Evolutionary conservation across 1,284 basidiomycete species (phyloP), one percentile per base, ranked within the genome.

Genomic region (Neonothopanus nambi): DNA sequence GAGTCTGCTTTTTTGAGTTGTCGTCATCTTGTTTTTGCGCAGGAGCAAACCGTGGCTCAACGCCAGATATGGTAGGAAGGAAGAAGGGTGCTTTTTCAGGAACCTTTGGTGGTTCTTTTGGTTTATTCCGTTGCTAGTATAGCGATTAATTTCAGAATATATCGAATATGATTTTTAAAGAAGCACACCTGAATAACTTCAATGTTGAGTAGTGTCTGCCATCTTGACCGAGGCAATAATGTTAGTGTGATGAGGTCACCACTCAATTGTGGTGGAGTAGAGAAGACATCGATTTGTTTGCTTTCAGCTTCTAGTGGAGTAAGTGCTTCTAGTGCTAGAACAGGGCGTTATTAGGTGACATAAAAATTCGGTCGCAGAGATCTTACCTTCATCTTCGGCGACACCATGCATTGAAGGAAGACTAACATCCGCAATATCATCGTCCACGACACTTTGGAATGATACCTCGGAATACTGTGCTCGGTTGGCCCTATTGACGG

Each of bases 81-180:
- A 99, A 99, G 79, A 99, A 99, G 0, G 97, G 97, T 1, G 95
- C 96, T 57, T 91, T 83, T 71, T 98, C 95, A 3, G 94, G 93
- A 36, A 89, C 91, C 72, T 98, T 98, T 3, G 94, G 94, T 0
- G 94, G 82, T 61, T 98, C 95, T 70, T 91, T 95, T 7, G 97
- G 95, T 77, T 96, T 97, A 70, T 99, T 98, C 44, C 95, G 87
- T 80, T 90, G 88, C 87, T 94, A 60, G 5, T 38, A 20, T 30
- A 43, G 6, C 43, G 36, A 21, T 56, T 58, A 45, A 33, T 3
- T 9, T 33, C 9, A 33, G 30, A 48, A 26, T 36, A 30, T 12
- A 51, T 5, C 17, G 44, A 17, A 24, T 17, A 7, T 18, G 5
- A 17, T 13, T 13, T 36, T n/a, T 52, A 43, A 18, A 17, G 11